Evolutionary conservation across 179 eudicot genomes (phyloP).

Genomic region (Silene coronaria): DNA sequence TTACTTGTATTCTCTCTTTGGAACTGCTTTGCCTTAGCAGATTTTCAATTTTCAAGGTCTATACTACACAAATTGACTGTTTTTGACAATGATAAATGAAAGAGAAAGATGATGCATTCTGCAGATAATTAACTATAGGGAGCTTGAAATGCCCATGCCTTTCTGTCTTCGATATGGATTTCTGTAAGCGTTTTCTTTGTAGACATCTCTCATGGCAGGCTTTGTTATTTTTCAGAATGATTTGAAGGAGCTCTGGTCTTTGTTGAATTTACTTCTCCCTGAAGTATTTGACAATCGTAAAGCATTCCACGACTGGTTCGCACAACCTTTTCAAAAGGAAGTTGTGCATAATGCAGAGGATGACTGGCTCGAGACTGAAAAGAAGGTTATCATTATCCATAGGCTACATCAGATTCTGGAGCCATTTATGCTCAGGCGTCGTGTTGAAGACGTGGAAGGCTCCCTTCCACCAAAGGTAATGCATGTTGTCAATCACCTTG

Average conservation of each 20-base stretch:
- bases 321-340: slow-evolving; percentile 94
- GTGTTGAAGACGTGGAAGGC: slow-evolving; percentile 99
- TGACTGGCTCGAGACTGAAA: slow-evolving; percentile 99
- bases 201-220: slow-evolving; percentile 12
- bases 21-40: background rate
- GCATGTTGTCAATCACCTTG: background rate
- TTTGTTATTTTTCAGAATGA: slow-evolving; percentile 61
- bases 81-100: background rate
- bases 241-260: slow-evolving; percentile 97
- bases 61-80: background rate
- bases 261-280: slow-evolving; percentile 92
- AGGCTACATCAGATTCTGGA: slow-evolving; percentile 96
- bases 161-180: background rate
- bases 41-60: background rate
- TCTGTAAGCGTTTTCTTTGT: slow-evolving; percentile 1
- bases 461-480: slow-evolving; percentile 98
- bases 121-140: background rate
- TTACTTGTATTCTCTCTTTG: background rate
- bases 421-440: slow-evolving; percentile 99
- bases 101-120: background rate
- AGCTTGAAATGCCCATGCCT: background rate
- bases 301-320: slow-evolving; percentile 99
- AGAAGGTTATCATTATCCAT: slow-evolving; percentile 94
- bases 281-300: slow-evolving; percentile 99
- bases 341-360: slow-evolving; percentile 79